A percentile compares a stretch with the other conserved stretches of the same genome.
Evolutionary conservation across 768 basidiomycete genomes (phyloP).

Genomic region (Macrolepiota fuliginosa): DNA sequence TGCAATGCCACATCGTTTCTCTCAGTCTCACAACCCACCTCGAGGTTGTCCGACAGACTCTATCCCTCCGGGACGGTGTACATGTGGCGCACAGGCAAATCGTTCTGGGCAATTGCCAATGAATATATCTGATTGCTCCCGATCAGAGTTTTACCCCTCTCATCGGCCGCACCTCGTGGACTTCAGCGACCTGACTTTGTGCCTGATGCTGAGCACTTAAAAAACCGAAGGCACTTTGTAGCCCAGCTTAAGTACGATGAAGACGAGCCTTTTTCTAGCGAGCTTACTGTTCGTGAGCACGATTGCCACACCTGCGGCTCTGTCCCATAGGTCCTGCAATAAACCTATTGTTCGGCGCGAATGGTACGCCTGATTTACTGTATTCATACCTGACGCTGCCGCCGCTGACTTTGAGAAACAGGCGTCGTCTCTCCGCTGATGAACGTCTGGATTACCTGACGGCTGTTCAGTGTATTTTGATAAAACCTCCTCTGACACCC

Average conservation of each 20-base stretch:
- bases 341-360: not conserved
- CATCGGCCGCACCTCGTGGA: too few species aligned
- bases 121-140: not conserved
- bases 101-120: too few species aligned
- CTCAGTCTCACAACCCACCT: too few species aligned
- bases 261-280: not conserved
- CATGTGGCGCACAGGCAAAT: too few species aligned
- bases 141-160: not conserved
- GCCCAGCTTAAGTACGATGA: not conserved
- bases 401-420: not conserved
- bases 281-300: not conserved
- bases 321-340: not conserved
- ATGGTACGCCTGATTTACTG: not conserved
- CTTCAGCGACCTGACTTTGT: not conserved
- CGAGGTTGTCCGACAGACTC: too few species aligned
- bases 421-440: not conserved
- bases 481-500: constrained; percentile 18
- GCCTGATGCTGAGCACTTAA: not conserved
- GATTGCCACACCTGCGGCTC: not conserved
- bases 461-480: constrained; percentile 21
- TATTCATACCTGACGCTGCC: not conserved
- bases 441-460: constrained; percentile 16
- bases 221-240: not conserved
- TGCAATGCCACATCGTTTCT: too few species aligned
- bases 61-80: too few species aligned